Evolutionary conservation across 2,329 filamentous ascomycete genomes (phyloP).

Genomic region (Diplodia corticola): DNA sequence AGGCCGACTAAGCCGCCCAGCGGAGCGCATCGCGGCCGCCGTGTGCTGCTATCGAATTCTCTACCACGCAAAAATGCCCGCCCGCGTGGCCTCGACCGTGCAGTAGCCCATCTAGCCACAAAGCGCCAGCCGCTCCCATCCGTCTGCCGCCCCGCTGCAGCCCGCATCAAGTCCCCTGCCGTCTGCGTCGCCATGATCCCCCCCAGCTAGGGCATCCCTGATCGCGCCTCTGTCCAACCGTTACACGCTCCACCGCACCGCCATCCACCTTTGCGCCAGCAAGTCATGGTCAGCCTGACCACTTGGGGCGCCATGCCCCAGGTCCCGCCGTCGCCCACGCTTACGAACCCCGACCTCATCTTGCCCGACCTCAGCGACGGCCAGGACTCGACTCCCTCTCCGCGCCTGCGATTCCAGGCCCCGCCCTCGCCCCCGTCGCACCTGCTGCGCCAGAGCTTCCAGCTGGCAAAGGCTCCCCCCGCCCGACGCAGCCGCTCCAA

Average conservation of each 20-base stretch:
- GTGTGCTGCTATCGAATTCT: slow-evolving; percentile 17
- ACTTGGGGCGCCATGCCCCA: slow-evolving; percentile 22
- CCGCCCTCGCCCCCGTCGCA: slow-evolving; percentile 43
- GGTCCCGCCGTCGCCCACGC: slow-evolving; percentile 69
- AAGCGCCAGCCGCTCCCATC: not conserved
- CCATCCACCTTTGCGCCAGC: not conserved
- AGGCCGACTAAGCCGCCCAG: not conserved
- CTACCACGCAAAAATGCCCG: slow-evolving; percentile 19
- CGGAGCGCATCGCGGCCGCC: slow-evolving; percentile 2
- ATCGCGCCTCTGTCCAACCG: slow-evolving; percentile 18
- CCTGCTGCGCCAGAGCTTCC: slow-evolving; percentile 34
- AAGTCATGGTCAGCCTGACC: slow-evolving; percentile 15
- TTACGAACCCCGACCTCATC: slow-evolving; percentile 95
- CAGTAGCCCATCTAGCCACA: slow-evolving; percentile 4
- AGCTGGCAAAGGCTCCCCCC: slow-evolving; percentile 32
- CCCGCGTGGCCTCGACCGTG: not conserved
- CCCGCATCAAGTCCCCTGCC: not conserved
- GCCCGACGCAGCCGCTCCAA: slow-evolving; percentile 29
- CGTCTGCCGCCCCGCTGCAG: not conserved
- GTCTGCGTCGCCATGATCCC: slow-evolving; percentile 16
- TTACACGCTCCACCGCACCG: slow-evolving; percentile 13
- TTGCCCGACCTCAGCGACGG: slow-evolving; percentile 59
- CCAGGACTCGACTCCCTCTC: slow-evolving; percentile 44
- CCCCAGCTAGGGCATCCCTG: slow-evolving; percentile 22
- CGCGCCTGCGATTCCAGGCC: slow-evolving; percentile 52